These are phyloP conservation scores for Scolecobasidium constrictum DNA, from an alignment of 2,329 filamentous ascomycete species.

Conservation along the genomic window DNA sequence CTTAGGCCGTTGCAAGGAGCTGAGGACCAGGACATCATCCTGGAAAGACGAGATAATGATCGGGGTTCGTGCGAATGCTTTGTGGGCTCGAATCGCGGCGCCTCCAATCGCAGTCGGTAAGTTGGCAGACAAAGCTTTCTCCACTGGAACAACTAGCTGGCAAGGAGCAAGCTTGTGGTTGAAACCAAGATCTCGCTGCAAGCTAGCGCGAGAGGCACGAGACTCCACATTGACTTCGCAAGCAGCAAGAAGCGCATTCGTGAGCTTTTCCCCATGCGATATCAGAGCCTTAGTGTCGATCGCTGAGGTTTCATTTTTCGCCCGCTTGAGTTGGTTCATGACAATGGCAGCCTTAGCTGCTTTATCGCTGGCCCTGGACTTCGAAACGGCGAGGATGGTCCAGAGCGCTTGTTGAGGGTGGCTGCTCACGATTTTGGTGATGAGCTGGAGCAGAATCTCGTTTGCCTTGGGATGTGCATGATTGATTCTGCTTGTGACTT, in stretches of 20 bases:
- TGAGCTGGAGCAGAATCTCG: slow-evolving; percentile 64
- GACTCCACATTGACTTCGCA: slow-evolving; percentile 70
- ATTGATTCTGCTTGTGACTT: slow-evolving; percentile 91
- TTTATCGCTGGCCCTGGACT: slow-evolving; percentile 42
- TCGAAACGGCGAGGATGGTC: slow-evolving; percentile 79
- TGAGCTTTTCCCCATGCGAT: slow-evolving; percentile 68
- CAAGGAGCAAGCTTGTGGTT: slow-evolving; percentile 74
- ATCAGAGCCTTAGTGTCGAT: slow-evolving; percentile 61
- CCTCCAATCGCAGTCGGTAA: slow-evolving; percentile 64
- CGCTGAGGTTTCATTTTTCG: slow-evolving; percentile 39
- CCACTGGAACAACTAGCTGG: slow-evolving; percentile 77
- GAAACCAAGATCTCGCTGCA: slow-evolving; percentile 70
- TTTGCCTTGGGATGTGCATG: slow-evolving; percentile 74
- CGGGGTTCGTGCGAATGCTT: slow-evolving; percentile 76
- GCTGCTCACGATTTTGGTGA: slow-evolving; percentile 73
- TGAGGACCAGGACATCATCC: slow-evolving; percentile 82
- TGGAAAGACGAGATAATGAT: slow-evolving; percentile 72
- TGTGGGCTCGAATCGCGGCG: slow-evolving; percentile 57
- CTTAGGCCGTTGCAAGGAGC: slow-evolving; percentile 83
- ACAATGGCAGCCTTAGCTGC: slow-evolving; percentile 14
- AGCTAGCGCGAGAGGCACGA: slow-evolving; percentile 61
- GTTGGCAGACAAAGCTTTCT: slow-evolving; percentile 71
- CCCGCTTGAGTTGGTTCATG: slow-evolving; percentile 33
- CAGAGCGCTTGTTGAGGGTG: slow-evolving; percentile 88
- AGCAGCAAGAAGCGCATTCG: slow-evolving; percentile 67